Percentiles rank a stretch among this genome's conserved stretches.
phyloP scores from a whole-genome alignment of 2,329 filamentous ascomycete species.

The Xylaria arbuscula region DNA sequence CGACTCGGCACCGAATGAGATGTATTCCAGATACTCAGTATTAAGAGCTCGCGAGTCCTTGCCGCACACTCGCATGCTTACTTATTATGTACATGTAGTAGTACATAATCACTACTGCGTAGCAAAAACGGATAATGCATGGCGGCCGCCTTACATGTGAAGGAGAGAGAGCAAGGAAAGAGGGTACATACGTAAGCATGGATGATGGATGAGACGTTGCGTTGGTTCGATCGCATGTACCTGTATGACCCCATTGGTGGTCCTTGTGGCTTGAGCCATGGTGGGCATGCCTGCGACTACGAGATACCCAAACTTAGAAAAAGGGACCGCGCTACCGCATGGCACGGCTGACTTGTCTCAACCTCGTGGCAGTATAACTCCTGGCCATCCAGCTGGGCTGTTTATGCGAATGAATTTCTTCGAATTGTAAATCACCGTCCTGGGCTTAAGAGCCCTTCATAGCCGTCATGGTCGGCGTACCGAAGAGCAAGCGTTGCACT shows the following conservation, averaged over 20 bases:
- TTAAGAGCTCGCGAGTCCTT: constrained; percentile 18
- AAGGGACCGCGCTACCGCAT: constrained; percentile 13
- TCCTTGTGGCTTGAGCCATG: constrained; percentile 22
- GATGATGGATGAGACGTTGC: constrained; percentile 27
- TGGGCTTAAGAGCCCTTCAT: too few relatives aligned
- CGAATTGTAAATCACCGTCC: not conserved
- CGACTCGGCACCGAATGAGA: constrained; percentile 3
- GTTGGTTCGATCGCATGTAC: constrained; percentile 9
- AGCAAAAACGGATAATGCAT: constrained; percentile 3
- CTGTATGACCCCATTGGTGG: constrained; percentile 10
- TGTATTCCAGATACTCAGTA: not conserved
- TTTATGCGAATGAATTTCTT: not conserved
- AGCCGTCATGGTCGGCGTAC: constrained; percentile 47
- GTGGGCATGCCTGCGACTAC: not conserved
- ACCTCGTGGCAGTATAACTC: constrained; percentile 25
- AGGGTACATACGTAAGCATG: constrained; percentile 17
- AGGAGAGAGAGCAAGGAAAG: not conserved
- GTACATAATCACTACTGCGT: constrained; percentile 8
- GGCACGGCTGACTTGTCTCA: constrained; percentile 31
- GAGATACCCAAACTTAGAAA: constrained; percentile 17
- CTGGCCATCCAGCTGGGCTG: constrained; percentile 9
- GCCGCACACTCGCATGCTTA: constrained; percentile 28
- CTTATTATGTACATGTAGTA: not conserved
- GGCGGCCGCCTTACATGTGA: constrained; percentile 4
- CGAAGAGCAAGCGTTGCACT: constrained; percentile 49